Conservation (phyloP, 2,329 filamentous ascomycete species). For the Drechslerella coelobrocha region DNA sequence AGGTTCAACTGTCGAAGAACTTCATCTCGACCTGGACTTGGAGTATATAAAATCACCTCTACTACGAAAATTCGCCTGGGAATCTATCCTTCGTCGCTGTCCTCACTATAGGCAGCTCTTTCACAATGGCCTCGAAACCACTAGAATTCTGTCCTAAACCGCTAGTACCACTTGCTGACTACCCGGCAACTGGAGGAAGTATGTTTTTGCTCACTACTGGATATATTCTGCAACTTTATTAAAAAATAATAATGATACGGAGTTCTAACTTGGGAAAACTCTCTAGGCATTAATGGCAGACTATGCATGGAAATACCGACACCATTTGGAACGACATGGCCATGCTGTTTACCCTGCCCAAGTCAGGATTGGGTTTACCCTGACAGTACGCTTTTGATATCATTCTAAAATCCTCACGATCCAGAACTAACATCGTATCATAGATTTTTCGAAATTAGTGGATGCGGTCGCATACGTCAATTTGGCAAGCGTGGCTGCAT, state of each 20-base stretch:
- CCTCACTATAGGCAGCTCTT: constrained; percentile 18
- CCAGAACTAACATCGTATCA: constrained; percentile 59
- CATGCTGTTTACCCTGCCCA: constrained; percentile 82
- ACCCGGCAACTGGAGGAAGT: constrained; percentile 71
- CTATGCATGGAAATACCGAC: constrained; percentile 61
- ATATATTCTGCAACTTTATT: no score
- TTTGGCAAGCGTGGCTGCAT: constrained; percentile 73
- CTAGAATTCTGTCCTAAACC: constrained; percentile 67
- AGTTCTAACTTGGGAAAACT: no score
- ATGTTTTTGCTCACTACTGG: constrained; percentile 59
- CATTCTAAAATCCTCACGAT: constrained; percentile 7
- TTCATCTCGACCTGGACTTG: neutral
- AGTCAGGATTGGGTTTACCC: constrained; percentile 77
- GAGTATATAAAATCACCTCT: neutral
- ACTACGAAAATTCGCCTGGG: neutral
- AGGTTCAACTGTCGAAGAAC: constrained; percentile 11
- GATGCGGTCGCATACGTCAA: constrained; percentile 81
- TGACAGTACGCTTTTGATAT: constrained; percentile 60
- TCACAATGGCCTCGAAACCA: constrained; percentile 20
- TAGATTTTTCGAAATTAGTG: constrained; percentile 68
- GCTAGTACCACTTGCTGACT: constrained; percentile 71
- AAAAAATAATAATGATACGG: no score
- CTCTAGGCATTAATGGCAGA: constrained; percentile 66
- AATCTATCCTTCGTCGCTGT: constrained; percentile 6
- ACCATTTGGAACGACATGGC: constrained; percentile 66